Evolutionary conservation across 208 protist genomes (phyloP).

Genomic region (Wallacemonas sp.): DNA sequence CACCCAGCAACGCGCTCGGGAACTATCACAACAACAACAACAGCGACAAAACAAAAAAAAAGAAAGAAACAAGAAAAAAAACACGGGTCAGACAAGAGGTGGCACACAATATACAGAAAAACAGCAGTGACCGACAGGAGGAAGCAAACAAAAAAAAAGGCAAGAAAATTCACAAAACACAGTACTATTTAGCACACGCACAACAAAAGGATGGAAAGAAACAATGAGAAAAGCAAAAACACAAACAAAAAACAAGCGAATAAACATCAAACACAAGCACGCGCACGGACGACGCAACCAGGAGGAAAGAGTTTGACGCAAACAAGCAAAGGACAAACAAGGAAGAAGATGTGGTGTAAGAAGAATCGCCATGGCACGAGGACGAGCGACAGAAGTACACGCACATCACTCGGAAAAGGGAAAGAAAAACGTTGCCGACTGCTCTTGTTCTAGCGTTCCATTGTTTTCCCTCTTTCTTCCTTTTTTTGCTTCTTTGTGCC

Average conservation of each 20-base stretch:
- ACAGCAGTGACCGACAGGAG: neutral
- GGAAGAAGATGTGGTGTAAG: too few relatives aligned
- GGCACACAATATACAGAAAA: neutral
- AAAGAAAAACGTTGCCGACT: neutral
- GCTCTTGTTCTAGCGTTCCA: neutral
- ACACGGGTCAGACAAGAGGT: neutral
- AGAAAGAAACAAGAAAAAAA: conserved; percentile 1
- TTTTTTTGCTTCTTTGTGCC: conserved; percentile 5
- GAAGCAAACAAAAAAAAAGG: conserved; percentile 3
- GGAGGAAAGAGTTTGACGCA: too few relatives aligned
- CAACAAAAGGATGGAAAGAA: too few relatives aligned
- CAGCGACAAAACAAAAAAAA: neutral
- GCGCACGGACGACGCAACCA: too few relatives aligned
- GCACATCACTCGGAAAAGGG: too few relatives aligned
- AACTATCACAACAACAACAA: too few relatives aligned
- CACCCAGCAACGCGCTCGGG: too few relatives aligned
- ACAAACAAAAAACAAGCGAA: too few relatives aligned
- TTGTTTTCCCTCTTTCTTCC: neutral
- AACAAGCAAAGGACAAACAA: neutral
- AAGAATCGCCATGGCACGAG: too few relatives aligned
- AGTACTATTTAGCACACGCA: neutral
- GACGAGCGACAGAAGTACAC: too few relatives aligned
- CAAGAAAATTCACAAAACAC: neutral
- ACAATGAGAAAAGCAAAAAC: too few relatives aligned
- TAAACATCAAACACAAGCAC: too few relatives aligned